Base-by-base conservation (phyloP, 2,329 filamentous ascomycete genomes). In the Epicoccum nigrum region DNA sequence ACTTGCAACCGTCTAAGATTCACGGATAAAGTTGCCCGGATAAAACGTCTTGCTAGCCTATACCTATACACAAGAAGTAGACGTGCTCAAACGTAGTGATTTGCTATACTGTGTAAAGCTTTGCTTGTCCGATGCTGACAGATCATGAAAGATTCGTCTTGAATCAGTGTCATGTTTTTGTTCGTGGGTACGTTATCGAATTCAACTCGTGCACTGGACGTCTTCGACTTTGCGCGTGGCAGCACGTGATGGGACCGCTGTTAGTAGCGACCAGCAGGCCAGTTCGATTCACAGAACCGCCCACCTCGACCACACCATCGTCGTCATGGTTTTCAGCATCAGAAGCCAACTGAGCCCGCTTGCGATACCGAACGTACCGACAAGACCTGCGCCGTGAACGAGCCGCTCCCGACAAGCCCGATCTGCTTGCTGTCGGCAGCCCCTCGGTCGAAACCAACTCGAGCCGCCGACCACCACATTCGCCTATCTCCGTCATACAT, bases 381-480 rank as follows among this genome's bases (percentile, higher is more conserved):
- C 19, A 11, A 11, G 21, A 11, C 39, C 17, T 23, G 12, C 17
- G 27, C 19, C 23, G 13, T 25, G 33, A 12, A 5, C 6, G 15
- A 21, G 38, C n/a, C 6, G 16, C 33, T 32, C 32, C 16, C 19
- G n/a, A 40, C 35, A 16, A 19, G 21, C 27, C 52, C 56, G 31
- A 58, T 51, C 35, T 28, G 25, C 40, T 31, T 46, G 41, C 45
- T 46, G 54, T 46, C 54, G 45, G 45, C 53, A 58, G 43, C 60
- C 62, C 62, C 62, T 63, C 62, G 59, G 51, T 58, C 54, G 40
- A 48, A 45, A 50, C 42, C 50, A 46, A 25, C 27, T 42, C 33
- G 39, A 44, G 34, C 15, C 38, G 41, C 41, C 53, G n/a, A 44
- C 43, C 25, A 33, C 27, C 43, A 30, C 27, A 5, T 13, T 28